A percentile compares a stretch with the other conserved stretches of the same genome.
These are phyloP conservation scores for Colletotrichum tropicicola DNA, from an alignment of 2,329 filamentous ascomycete species.

Conservation along the genomic window DNA sequence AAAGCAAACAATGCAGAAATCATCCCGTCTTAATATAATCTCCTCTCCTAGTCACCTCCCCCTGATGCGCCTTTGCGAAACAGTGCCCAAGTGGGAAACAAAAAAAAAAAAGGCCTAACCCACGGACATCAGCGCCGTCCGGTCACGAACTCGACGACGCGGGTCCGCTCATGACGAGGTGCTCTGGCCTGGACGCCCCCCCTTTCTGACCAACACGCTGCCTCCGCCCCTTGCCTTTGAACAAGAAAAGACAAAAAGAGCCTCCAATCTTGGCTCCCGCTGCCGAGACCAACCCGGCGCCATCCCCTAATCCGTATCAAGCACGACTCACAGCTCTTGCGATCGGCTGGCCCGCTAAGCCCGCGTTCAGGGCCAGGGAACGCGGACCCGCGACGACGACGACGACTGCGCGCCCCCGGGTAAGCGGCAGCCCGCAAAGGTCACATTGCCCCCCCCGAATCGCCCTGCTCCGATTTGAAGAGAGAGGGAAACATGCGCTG, in stretches of 20 bases:
- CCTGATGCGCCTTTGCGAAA: neutral
- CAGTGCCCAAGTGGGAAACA: neutral
- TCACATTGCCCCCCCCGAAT: too few relatives aligned
- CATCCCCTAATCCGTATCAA: neutral
- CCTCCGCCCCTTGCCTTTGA: neutral
- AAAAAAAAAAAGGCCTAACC: neutral
- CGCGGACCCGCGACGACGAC: too few relatives aligned
- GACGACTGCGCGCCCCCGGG: too few relatives aligned
- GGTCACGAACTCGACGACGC: neutral
- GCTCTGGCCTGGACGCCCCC: too few relatives aligned
- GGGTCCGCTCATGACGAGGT: neutral
- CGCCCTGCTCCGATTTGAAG: too few relatives aligned
- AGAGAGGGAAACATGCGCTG: too few relatives aligned
- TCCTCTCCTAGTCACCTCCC: neutral
- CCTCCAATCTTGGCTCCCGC: constrained; percentile 30
- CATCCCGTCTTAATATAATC: neutral
- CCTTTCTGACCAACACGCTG: too few relatives aligned
- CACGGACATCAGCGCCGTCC: neutral
- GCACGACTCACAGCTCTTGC: neutral
- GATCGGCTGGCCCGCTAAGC: too few relatives aligned
- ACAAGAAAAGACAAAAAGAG: constrained; percentile 5
- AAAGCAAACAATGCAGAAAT: neutral
- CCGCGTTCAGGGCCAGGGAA: too few relatives aligned
- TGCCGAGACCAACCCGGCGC: neutral
- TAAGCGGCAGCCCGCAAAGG: too few relatives aligned